Percentiles rank a stretch among this genome's conserved stretches.
Evolutionary conservation across 306 rosid genomes (phyloP).

Genomic region (Cicer yamashitae): DNA sequence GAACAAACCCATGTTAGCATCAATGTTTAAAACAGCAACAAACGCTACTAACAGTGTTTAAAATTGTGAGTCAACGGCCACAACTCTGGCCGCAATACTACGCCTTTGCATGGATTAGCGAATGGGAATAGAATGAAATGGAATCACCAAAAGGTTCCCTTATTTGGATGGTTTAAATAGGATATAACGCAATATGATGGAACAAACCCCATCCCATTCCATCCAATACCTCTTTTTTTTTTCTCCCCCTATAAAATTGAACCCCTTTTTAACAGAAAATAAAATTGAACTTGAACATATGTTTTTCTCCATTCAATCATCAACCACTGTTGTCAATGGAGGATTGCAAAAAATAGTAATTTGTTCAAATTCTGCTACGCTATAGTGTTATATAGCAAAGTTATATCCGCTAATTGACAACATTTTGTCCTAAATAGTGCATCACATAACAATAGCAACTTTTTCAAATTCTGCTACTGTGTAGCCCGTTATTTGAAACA

Average conservation of each 20-base stretch:
- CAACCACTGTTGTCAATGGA: no score
- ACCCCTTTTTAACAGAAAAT: not conserved
- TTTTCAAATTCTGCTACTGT: no score
- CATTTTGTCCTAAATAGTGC: no score
- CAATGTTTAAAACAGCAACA: conserved; percentile 40
- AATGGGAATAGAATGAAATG: not conserved
- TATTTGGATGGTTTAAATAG: not conserved
- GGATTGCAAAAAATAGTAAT: no score
- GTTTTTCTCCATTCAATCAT: not conserved
- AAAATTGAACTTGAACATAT: not conserved
- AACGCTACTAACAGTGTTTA: conserved; percentile 4
- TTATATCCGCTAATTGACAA: no score
- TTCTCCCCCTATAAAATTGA: not conserved
- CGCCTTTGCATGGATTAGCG: not conserved
- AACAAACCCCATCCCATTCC: not conserved
- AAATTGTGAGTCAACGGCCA: not conserved
- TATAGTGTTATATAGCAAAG: no score
- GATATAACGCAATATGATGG: not conserved
- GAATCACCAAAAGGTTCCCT: not conserved
- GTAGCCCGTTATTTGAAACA: no score
- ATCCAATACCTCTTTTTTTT: not conserved
- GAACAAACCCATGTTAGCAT: conserved; percentile 58
- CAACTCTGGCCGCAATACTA: not conserved
- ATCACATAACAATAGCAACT: no score
- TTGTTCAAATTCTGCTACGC: no score